Evolutionary conservation across 495 filamentous ascomycete genomes (phyloP).

Genomic region (Penicillium diatomitis): DNA sequence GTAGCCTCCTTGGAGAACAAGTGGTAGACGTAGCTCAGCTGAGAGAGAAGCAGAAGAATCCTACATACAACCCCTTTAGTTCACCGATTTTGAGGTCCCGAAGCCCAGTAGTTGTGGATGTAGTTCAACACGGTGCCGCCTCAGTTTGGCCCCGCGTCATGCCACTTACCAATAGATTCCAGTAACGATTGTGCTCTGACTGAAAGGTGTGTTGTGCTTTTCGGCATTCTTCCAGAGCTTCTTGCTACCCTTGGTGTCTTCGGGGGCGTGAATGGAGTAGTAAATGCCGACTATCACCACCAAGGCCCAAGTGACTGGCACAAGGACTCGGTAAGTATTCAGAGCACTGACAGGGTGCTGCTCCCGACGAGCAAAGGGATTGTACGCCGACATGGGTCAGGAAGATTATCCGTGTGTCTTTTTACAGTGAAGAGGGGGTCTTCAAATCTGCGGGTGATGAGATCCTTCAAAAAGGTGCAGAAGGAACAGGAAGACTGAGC

Average conservation of each 20-base stretch:
- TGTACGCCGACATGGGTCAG: slow-evolving; percentile 34
- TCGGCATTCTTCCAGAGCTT: slow-evolving; percentile 63
- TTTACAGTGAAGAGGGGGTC: no score
- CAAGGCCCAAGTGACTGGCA: slow-evolving; percentile 62
- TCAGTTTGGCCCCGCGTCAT: not conserved
- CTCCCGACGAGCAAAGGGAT: slow-evolving; percentile 60
- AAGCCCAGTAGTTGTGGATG: no score
- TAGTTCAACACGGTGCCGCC: no score
- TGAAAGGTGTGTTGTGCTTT: slow-evolving; percentile 60
- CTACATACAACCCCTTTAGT: slow-evolving; percentile 24
- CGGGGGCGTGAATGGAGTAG: slow-evolving; percentile 54
- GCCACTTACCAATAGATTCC: slow-evolving; percentile 63
- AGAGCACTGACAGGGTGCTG: slow-evolving; percentile 43
- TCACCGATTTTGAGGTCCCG: no score
- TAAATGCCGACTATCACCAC: slow-evolving; percentile 58
- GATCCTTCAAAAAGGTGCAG: not conserved
- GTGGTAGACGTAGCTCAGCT: slow-evolving; percentile 64
- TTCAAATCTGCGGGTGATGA: not conserved
- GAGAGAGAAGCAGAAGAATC: slow-evolving; percentile 65
- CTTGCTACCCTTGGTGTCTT: slow-evolving; percentile 47
- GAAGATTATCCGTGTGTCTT: not conserved
- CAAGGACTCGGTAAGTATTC: slow-evolving; percentile 55
- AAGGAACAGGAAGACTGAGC: no score
- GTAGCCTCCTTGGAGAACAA: slow-evolving; percentile 58
- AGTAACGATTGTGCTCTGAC: slow-evolving; percentile 59